These are phyloP conservation scores for Venturia asperata DNA, from an alignment of 2,329 filamentous ascomycete species.

Conservation along the genomic window DNA sequence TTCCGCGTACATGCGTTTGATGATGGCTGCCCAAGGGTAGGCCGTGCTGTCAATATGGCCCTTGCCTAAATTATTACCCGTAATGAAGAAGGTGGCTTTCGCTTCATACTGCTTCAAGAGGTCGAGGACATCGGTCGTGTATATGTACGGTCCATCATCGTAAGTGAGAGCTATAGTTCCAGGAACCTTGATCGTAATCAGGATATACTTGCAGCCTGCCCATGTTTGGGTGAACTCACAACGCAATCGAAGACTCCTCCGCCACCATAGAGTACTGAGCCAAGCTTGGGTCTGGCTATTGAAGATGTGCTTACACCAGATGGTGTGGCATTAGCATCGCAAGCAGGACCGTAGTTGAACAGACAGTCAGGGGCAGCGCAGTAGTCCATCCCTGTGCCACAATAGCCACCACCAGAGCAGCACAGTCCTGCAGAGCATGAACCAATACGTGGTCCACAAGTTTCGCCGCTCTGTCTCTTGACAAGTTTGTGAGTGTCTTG, in stretches of 20 bases:
- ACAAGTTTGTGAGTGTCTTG: not conserved
- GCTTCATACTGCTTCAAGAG: constrained; percentile 53
- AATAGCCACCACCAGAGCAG: constrained; percentile 37
- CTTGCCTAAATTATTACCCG: constrained; percentile 51
- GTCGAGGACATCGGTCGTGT: constrained; percentile 56
- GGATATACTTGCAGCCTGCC: not conserved
- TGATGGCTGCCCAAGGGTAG: constrained; percentile 41
- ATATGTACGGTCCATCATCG: constrained; percentile 58
- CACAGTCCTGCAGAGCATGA: constrained; percentile 19
- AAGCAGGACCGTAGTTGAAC: constrained; percentile 53
- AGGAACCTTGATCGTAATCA: constrained; percentile 25
- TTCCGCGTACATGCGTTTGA: constrained; percentile 48
- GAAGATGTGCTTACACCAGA: constrained; percentile 49
- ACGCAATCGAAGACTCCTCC: constrained; percentile 50
- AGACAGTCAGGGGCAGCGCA: constrained; percentile 57
- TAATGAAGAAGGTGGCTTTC: constrained; percentile 63
- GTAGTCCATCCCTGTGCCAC: constrained; percentile 48
- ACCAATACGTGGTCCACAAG: constrained; percentile 17
- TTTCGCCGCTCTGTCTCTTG: not conserved
- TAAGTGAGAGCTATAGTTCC: constrained; percentile 60
- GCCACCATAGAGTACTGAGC: constrained; percentile 50
- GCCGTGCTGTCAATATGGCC: constrained; percentile 48
- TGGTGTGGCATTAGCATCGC: constrained; percentile 52
- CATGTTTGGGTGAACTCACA: constrained; percentile 24
- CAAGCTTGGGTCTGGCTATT: constrained; percentile 47